Evolutionary conservation across 129 eudicot species (phyloP), one percentile per base, ranked within the genome.

Genomic region (Ambrosia artemisiifolia): DNA sequence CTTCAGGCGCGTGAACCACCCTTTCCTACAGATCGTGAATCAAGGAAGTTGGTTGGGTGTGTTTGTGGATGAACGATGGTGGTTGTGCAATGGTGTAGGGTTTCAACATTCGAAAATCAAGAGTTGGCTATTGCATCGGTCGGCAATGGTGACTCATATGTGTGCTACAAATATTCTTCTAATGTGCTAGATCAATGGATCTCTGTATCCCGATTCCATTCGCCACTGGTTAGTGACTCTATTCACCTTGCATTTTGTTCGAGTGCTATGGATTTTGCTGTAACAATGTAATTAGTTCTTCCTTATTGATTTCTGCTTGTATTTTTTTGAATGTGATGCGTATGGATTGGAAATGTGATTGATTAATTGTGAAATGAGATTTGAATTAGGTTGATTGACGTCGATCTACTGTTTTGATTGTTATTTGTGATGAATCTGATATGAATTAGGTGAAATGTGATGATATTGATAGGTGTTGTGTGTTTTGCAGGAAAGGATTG

Each of bases 131-230:
- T n/a, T n/a, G n/a, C n/a, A n/a, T 89, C 69, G 74, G 83, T 65
- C 76, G 97, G 97, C 88, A 97, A 88, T 70, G 9, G 43, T 38
- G n/a, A n/a, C n/a, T n/a, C n/a, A n/a, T n/a, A n/a, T n/a, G n/a
- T n/a, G n/a, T 24, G 28, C 1, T 24, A 24, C 28, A 24, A 24
- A 24, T 24, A 12, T 8, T 68, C 69, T 1, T 62, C 77, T 53
- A 80, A 80, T 75, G 80, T 67, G 66, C 61, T 80, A 68, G 67
- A 50, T 24, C 65, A 59, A 30, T 65, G 46, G 67, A 75, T 63
- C 84, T 63, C 16, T 63, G n/a, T 14, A 20, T 42, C 34, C 43
- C 69, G 38, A 30, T 61, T 63, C 60, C 50, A 40, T 63, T 65
- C 10, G 43, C 40, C 47, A 54, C 20, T 72, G 83, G 79, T 79